phyloP scores from a whole-genome alignment of 805 yeast species.

The Candida oleophila region DNA sequence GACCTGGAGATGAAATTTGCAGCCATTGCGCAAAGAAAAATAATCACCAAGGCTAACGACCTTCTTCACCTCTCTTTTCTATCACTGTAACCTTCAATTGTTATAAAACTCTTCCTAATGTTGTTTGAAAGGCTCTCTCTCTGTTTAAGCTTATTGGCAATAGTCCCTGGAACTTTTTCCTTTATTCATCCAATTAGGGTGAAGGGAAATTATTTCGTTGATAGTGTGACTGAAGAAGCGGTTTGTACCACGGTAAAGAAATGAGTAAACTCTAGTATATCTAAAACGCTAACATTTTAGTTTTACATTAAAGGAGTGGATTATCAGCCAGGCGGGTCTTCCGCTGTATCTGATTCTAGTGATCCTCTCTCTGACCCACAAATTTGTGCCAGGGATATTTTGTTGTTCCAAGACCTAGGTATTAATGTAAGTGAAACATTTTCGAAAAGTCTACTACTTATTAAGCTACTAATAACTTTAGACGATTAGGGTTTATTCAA shows the following conservation, averaged over 20 bases:
- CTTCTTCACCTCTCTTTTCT: too few species aligned
- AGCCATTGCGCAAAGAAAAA: too few species aligned
- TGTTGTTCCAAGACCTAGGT: constrained; percentile 78
- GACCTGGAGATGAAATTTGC: too few species aligned
- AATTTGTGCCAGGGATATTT: constrained; percentile 78
- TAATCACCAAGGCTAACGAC: too few species aligned
- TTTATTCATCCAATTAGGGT: constrained; percentile 66
- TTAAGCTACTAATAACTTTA: constrained; percentile 9
- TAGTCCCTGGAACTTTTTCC: neutral
- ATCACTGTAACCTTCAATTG: neutral
- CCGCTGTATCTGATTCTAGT: constrained; percentile 52
- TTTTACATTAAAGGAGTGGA: constrained; percentile 87
- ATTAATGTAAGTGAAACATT: constrained; percentile 49
- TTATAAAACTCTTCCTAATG: neutral
- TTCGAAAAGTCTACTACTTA: neutral
- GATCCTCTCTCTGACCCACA: constrained; percentile 80
- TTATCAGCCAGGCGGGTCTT: constrained; percentile 95
- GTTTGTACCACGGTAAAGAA: constrained; percentile 35
- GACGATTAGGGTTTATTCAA: constrained; percentile 84
- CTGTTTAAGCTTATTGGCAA: neutral
- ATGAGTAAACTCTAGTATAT: too few species aligned
- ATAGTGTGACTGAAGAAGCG: constrained; percentile 71
- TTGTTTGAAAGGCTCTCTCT: neutral
- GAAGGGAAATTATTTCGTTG: constrained; percentile 70
- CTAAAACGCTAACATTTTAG: constrained; percentile 25